A percentile compares a stretch with the other conserved stretches of the same genome.
Conservation (phyloP, 192 early-diverging fungal species). For the Backusella luteola region DNA sequence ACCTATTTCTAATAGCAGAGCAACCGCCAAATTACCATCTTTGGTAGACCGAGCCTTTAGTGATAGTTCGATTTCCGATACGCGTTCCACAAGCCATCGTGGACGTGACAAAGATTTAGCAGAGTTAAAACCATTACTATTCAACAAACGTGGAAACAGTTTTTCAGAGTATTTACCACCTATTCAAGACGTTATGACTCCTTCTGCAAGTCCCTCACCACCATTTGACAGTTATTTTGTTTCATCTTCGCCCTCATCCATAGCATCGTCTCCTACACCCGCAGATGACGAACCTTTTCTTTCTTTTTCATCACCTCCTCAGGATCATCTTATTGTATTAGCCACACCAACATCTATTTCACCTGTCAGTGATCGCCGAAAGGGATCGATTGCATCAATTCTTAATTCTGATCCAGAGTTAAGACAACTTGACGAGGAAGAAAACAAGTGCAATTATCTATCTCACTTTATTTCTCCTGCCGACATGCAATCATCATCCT, state of each 20-base stretch:
- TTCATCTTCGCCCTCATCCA: conserved; percentile 5
- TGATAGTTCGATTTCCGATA: conserved; percentile 10
- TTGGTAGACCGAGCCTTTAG: not conserved
- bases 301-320: not conserved
- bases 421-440: conserved; percentile 19
- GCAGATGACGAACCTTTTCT: not conserved
- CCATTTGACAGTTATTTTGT: conserved; percentile 2
- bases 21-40: not conserved
- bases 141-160: not conserved
- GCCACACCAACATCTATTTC: not conserved
- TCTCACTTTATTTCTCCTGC: conserved; percentile 13
- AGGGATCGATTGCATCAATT: conserved; percentile 32
- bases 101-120: conserved; percentile 1
- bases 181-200: conserved; percentile 19
- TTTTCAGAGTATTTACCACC: conserved; percentile 1
- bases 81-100: conserved; percentile 8
- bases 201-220: conserved; percentile 18
- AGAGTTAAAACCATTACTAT: conserved; percentile 17
- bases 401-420: conserved; percentile 25
- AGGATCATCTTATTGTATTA: not conserved
- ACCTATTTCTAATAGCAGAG: not conserved
- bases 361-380: conserved; percentile 11
- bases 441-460: conserved; percentile 15
- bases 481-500: not conserved
- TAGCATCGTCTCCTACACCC: conserved; percentile 6